A percentile compares a stretch with the other conserved stretches of the same genome.
These are phyloP conservation scores for Aciculoconidium aculeatum DNA, from an alignment of 805 yeast genomes.

Conservation along the genomic window DNA sequence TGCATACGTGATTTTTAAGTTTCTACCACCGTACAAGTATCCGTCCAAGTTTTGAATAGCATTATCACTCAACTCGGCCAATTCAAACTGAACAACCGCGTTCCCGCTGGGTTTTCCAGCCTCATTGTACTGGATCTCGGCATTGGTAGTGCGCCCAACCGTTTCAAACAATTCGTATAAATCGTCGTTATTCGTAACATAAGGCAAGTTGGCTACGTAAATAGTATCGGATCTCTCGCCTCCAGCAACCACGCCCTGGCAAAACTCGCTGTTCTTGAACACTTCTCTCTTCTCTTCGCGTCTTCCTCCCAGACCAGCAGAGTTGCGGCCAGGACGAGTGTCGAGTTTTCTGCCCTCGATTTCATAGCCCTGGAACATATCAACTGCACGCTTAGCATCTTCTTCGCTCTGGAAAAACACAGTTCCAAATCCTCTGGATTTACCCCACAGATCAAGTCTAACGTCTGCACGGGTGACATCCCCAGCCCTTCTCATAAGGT, in stretches of 20 bases:
- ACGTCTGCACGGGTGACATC: constrained; percentile 80
- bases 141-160: constrained; percentile 67
- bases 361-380: constrained; percentile 59
- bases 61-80: constrained; percentile 59
- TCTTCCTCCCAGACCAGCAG: constrained; percentile 9
- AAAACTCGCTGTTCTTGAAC: constrained; percentile 48
- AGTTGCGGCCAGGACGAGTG: constrained; percentile 62
- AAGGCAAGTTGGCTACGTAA: constrained; percentile 77
- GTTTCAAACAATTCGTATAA: constrained; percentile 80
- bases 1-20: constrained; percentile 65
- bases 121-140: constrained; percentile 60
- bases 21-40: constrained; percentile 82
- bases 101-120: constrained; percentile 70
- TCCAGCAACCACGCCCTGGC: constrained; percentile 59
- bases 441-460: constrained; percentile 57
- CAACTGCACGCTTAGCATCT: constrained; percentile 69
- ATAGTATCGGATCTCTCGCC: constrained; percentile 47
- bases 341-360: constrained; percentile 74
- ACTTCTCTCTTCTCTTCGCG: constrained; percentile 13
- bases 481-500: constrained; percentile 74
- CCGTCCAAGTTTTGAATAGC: constrained; percentile 73
- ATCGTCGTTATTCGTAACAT: constrained; percentile 82
- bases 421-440: constrained; percentile 82
- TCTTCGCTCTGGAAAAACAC: constrained; percentile 62
- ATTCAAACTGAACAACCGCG: constrained; percentile 78